Percentiles rank a stretch among this genome's conserved stretches.
These are phyloP conservation scores for Phycomyces blakesleeanus DNA, from an alignment of 192 early-diverging fungal species.

Conservation along the genomic window DNA sequence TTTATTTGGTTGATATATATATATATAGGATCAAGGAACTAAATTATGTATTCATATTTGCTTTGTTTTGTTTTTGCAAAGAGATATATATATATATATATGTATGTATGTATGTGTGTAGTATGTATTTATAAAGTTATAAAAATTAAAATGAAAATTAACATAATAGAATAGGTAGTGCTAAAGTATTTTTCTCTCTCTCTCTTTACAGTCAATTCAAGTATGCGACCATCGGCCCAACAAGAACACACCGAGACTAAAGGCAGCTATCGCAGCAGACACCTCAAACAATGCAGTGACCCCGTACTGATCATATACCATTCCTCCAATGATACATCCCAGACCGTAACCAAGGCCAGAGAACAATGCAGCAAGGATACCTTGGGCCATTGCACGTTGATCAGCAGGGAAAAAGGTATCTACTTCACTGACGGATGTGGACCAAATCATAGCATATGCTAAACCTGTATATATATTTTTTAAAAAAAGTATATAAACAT, in stretches of 20 bases:
- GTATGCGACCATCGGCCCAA: background rate
- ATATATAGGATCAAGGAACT: too few species aligned
- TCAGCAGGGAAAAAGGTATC: constrained; percentile 28
- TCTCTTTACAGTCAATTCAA: background rate
- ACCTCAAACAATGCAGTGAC: constrained; percentile 5
- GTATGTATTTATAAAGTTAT: too few species aligned
- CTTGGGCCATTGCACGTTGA: constrained; percentile 33
- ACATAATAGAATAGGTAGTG: too few species aligned
- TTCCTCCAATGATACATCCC: constrained; percentile 26
- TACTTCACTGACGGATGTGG: constrained; percentile 29
- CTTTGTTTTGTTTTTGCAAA: too few species aligned
- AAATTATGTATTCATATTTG: too few species aligned
- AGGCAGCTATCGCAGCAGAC: constrained; percentile 1
- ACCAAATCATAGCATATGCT: constrained; percentile 31
- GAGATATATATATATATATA: too few species aligned
- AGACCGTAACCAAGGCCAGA: constrained; percentile 31
- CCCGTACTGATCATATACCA: constrained; percentile 28
- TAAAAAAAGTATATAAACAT: too few species aligned
- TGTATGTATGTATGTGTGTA: too few species aligned
- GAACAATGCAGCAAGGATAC: constrained; percentile 27
- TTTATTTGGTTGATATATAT: too few species aligned
- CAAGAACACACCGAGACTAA: constrained; percentile 7
- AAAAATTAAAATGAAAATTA: too few species aligned
- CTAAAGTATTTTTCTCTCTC: too few species aligned
- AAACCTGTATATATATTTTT: constrained; percentile 22